These are phyloP conservation scores for Nephelium lappaceum DNA, from an alignment of 345 rosid genomes.

Conservation along the genomic window DNA sequence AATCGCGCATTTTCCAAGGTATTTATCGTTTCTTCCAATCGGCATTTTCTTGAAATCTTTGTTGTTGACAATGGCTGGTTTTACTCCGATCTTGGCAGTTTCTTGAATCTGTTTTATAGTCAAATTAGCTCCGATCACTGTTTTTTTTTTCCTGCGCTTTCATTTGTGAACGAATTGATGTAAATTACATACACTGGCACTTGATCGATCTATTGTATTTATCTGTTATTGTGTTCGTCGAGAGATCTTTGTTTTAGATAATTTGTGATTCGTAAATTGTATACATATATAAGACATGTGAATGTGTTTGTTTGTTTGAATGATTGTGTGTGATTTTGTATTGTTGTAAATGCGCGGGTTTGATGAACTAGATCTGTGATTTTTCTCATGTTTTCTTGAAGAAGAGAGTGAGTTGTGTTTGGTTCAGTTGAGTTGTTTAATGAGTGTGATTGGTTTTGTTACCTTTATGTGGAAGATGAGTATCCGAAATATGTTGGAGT, in stretches of 20 bases:
- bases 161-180: neutral
- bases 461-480: neutral
- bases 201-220: too few relatives aligned
- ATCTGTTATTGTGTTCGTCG: constrained; percentile 1
- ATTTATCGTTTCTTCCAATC: neutral
- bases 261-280: constrained; percentile 2
- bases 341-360: neutral
- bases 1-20: neutral
- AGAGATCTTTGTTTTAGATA: neutral
- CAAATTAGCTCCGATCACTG: constrained; percentile 12
- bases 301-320: neutral
- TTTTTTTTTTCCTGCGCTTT: neutral
- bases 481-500: neutral
- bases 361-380: constrained; percentile 31
- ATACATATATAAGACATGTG: neutral
- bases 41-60: neutral
- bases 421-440: neutral
- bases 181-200: neutral
- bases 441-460: neutral
- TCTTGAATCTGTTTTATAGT: neutral
- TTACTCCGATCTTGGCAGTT: constrained; percentile 26
- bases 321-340: neutral
- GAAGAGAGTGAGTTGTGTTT: neutral
- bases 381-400: neutral
- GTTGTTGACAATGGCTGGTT: constrained; percentile 8